A percentile compares a stretch with the other conserved stretches of the same genome.
These are phyloP conservation scores for Kandelia obovata DNA, from an alignment of 345 rosid genomes.

Conservation along the genomic window DNA sequence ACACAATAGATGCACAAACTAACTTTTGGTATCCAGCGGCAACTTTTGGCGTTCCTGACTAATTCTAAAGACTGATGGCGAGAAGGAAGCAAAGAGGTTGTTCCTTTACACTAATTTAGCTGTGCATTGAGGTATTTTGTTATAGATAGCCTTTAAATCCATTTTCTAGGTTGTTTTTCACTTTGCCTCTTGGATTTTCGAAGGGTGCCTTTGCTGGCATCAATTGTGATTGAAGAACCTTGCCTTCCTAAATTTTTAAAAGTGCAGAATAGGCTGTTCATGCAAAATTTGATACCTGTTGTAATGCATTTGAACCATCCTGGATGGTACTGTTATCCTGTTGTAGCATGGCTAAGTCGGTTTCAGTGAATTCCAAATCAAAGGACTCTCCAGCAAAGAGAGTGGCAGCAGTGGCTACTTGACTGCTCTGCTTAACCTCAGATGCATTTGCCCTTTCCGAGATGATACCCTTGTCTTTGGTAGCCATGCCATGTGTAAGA, in stretches of 20 bases:
- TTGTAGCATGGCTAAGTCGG: conserved; percentile 9
- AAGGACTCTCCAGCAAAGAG: background rate
- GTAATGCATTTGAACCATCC: background rate
- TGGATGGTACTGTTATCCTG: conserved; percentile 5
- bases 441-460: conserved; percentile 5
- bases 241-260: too few relatives aligned
- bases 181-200: too few relatives aligned
- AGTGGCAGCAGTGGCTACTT: conserved; percentile 2
- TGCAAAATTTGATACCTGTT: conserved; percentile 15
- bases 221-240: too few relatives aligned
- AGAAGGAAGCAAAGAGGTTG: too few relatives aligned
- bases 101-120: too few relatives aligned
- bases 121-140: too few relatives aligned
- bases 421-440: conserved; percentile 1
- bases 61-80: too few relatives aligned
- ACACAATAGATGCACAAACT: background rate
- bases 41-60: too few relatives aligned
- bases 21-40: background rate
- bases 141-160: too few relatives aligned
- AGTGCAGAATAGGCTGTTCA: too few relatives aligned
- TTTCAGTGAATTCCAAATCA: conserved; percentile 3
- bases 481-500: background rate
- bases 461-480: conserved; percentile 3
- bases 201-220: too few relatives aligned
- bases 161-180: too few relatives aligned